phyloP scores from a whole-genome alignment of 768 basidiomycete species.

The Cyclocybe cylindracea region DNA sequence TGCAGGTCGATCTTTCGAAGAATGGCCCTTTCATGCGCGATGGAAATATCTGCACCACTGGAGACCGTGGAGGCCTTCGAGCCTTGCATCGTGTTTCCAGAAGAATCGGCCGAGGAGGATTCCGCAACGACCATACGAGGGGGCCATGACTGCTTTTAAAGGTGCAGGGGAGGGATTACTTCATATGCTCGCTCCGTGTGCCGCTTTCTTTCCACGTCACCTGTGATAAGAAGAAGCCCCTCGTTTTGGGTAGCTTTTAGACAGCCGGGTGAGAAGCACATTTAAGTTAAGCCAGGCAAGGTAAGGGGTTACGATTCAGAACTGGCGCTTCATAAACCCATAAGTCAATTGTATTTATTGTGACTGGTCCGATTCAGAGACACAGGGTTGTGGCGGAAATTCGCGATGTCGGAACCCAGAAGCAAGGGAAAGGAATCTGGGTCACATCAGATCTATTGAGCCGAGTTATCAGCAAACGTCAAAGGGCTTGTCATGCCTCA shows the following conservation, averaged over 20 bases:
- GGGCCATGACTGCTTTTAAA: slow-evolving; percentile 1
- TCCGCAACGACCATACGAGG: slow-evolving; percentile 2
- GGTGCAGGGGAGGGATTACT: slow-evolving; percentile 11
- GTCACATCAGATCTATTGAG: too few relatives aligned
- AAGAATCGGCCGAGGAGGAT: slow-evolving; percentile 1
- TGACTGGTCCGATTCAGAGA: too few relatives aligned
- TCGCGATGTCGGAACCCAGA: too few relatives aligned
- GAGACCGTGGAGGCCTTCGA: slow-evolving; percentile 1
- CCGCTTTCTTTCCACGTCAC: slow-evolving; percentile 20
- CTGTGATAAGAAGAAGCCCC: slow-evolving; percentile 15
- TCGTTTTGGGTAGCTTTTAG: slow-evolving; percentile 10
- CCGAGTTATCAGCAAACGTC: too few relatives aligned
- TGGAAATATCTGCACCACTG: slow-evolving; percentile 24
- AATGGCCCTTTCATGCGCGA: slow-evolving; percentile 48
- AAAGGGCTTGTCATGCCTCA: too few relatives aligned
- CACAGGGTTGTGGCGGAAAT: too few relatives aligned
- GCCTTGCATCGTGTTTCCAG: neutral
- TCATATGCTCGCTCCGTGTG: slow-evolving; percentile 18
- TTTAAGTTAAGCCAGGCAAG: slow-evolving; percentile 12
- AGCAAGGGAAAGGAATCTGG: too few relatives aligned
- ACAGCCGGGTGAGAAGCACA: slow-evolving; percentile 18
- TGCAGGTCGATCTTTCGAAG: slow-evolving; percentile 63
- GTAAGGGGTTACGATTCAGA: neutral
- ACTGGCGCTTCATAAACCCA: neutral
- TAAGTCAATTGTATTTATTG: too few relatives aligned